These are phyloP conservation scores for Talaromyces islandicus DNA, from an alignment of 2,329 filamentous ascomycete genomes.

Conservation along the genomic window DNA sequence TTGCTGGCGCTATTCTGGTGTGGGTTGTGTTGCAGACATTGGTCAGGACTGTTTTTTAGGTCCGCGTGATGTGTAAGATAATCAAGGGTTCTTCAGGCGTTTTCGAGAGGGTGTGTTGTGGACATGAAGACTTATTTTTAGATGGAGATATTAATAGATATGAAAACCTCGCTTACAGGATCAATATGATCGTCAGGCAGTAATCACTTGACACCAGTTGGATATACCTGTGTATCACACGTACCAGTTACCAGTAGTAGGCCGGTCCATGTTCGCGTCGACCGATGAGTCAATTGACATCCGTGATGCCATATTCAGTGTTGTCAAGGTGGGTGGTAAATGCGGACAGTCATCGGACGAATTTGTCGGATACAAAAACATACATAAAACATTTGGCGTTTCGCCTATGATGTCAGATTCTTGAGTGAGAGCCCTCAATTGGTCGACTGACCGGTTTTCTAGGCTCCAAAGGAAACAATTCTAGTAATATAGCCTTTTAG, in stretches of 20 bases:
- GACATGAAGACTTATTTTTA: not conserved
- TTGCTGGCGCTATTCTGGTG: constrained; percentile 7
- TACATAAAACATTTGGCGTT: not conserved
- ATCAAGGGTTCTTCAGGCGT: not conserved
- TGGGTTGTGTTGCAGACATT: not conserved
- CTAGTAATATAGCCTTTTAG: not conserved
- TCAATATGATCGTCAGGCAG: not conserved
- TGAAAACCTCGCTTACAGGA: not conserved
- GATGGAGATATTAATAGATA: not conserved
- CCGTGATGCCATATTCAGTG: too few relatives aligned
- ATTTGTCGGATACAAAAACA: not conserved
- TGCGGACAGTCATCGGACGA: not conserved
- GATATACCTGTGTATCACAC: too few relatives aligned
- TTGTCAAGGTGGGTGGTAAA: not conserved
- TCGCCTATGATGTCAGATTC: not conserved
- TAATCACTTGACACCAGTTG: not conserved
- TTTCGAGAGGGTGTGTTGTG: not conserved
- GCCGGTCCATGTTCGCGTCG: not conserved
- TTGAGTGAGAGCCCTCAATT: not conserved
- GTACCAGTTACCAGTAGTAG: not conserved
- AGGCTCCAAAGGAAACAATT: not conserved
- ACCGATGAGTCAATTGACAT: not conserved
- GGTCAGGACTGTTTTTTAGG: not conserved
- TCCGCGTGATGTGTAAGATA: not conserved
- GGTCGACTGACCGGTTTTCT: not conserved